Evolutionary conservation across 352 stramenopile genomes (phyloP), one percentile per base, ranked within the genome.

Genomic region (Pythium guiyangense): DNA sequence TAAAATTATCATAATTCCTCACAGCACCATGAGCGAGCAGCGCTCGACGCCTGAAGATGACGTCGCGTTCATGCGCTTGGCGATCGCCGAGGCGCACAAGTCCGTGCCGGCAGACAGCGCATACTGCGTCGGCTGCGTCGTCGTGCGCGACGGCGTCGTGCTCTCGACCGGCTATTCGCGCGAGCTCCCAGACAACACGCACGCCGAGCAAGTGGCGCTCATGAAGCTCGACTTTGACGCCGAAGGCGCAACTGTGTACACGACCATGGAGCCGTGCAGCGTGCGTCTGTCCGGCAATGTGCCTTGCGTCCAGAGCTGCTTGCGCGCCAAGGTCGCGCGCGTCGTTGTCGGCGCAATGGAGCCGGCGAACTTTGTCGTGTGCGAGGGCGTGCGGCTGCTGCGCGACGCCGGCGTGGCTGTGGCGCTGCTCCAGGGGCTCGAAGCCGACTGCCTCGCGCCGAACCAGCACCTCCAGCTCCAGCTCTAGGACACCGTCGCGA

Each of bases 261-360:
- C 85, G 25, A 95, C 85, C 12, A 96, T 96, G 87, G 87, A 96
- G 77, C 85, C 87, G 4, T 96, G 87, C 66, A 94, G 82, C 69
- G 72, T 62, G 60, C 74, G 87, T n/a, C 68, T 94, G n/a, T 95
- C 85, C 11, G 86, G 84, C 2, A 95, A 94, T 47, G 73, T 74
- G 39, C 75, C 85, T 14, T 96, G 87, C 59, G 88, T 93, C 9
- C 71, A 88, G 54, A 90, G 71, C 49, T 94, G 86, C 34, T 74
- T 94, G 49, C 79, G 72, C 9, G 84, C 83, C 10, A 64, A 70
- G 15, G 78, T 94, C 11, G 31, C 49, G 12, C 77, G 86, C 52
- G 82, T 96, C 26, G 81, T 96, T 8, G 72, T 96, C 20, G 87
- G 86, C 52, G 83, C 88, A 31, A 84, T 89, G 72, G 87, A 96